Conservation (phyloP, 108 stramenopile genomes). For the Cyclotella baltica region DNA sequence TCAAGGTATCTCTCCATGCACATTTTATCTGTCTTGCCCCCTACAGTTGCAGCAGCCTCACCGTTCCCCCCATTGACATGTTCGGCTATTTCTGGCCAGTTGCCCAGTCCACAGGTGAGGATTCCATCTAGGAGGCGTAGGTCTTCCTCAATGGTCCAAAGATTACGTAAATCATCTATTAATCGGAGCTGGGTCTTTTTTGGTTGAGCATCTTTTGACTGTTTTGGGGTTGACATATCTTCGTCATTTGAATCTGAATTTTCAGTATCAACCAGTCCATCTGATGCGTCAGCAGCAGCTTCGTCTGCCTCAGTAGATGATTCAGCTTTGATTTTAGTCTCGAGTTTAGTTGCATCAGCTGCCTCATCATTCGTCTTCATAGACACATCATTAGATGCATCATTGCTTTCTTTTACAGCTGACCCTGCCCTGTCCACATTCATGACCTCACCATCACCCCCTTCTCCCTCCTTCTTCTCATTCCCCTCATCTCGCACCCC, state of each 20-base stretch:
- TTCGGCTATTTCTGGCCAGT: slow-evolving; percentile 91
- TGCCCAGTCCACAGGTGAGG: slow-evolving; percentile 79
- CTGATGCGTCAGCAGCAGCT: neutral
- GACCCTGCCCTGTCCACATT: slow-evolving; percentile 6
- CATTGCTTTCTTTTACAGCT: neutral
- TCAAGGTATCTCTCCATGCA: slow-evolving; percentile 94
- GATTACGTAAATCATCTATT: slow-evolving; percentile 63
- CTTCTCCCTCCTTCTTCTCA: slow-evolving; percentile 6
- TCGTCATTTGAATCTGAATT: too few species aligned
- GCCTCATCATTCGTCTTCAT: neutral
- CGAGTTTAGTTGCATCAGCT: neutral
- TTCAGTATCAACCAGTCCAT: too few species aligned
- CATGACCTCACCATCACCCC: neutral
- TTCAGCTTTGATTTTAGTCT: neutral
- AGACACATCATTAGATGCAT: neutral
- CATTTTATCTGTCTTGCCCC: slow-evolving; percentile 80
- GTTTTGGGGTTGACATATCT: neutral
- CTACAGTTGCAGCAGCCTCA: slow-evolving; percentile 8
- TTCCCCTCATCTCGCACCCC: slow-evolving; percentile 21
- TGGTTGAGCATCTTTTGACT: slow-evolving; percentile 1
- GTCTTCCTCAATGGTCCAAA: slow-evolving; percentile 92
- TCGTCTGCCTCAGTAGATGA: neutral
- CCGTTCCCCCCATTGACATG: slow-evolving; percentile 72
- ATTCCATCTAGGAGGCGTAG: slow-evolving; percentile 87
- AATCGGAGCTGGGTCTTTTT: slow-evolving; percentile 28